Conservation (phyloP, 345 rosid species). For the Moricandia moricandioides region DNA sequence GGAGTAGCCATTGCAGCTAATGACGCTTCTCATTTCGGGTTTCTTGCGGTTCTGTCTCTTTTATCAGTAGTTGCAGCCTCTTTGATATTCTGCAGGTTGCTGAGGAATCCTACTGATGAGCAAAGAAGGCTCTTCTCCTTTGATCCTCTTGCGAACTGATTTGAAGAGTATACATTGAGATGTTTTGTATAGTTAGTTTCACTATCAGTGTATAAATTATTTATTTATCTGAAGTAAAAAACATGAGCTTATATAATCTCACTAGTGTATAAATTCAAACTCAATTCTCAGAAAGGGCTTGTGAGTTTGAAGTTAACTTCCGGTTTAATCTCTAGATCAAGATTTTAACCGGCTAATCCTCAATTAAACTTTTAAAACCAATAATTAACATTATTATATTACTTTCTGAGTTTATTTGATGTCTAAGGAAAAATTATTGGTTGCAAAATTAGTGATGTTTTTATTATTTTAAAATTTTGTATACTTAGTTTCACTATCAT, state of each 20-base stretch:
- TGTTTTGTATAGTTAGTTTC: conserved; percentile 30
- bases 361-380: not conserved
- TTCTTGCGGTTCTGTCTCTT: conserved; percentile 69
- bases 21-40: conserved; percentile 76
- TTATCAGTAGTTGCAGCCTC: conserved; percentile 81
- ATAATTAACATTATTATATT: not conserved
- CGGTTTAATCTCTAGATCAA: not conserved
- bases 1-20: conserved; percentile 86
- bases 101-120: conserved; percentile 80
- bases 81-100: conserved; percentile 81
- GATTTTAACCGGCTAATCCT: not conserved
- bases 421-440: no score
- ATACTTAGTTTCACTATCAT: conserved; percentile 11
- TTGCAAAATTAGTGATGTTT: no score
- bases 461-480: conserved; percentile 7
- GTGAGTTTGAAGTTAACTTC: not conserved
- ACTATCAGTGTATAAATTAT: conserved; percentile 14
- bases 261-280: not conserved
- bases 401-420: no score
- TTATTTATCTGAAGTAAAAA: not conserved
- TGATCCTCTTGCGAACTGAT: conserved; percentile 35
- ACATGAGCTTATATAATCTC: not conserved
- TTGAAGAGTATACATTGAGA: not conserved
- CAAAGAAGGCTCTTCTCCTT: conserved; percentile 70
- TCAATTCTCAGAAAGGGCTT: not conserved